phyloP scores from a whole-genome alignment of 2,329 filamentous ascomycete species.

The Ophiosphaerella herpotricha region DNA sequence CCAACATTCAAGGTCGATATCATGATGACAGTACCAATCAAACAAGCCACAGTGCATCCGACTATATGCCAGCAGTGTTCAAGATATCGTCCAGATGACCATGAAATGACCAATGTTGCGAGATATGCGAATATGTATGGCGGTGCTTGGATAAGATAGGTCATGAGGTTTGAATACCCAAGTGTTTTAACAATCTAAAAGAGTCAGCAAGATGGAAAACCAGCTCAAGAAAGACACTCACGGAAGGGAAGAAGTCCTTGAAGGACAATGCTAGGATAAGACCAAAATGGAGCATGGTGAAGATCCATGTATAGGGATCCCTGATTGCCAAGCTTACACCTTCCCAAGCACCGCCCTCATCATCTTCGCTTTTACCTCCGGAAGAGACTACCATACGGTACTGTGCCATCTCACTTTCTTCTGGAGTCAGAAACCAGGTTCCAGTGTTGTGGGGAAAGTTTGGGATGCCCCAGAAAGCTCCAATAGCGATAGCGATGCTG shows the following conservation, averaged over 20 bases:
- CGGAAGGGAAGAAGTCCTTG: slow-evolving; percentile 10
- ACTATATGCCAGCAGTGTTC: slow-evolving; percentile 38
- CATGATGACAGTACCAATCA: slow-evolving; percentile 25
- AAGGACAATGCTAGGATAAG: slow-evolving; percentile 32
- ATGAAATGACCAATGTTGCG: slow-evolving; percentile 25
- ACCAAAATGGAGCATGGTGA: slow-evolving; percentile 45
- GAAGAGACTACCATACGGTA: slow-evolving; percentile 29
- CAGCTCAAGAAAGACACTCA: no score
- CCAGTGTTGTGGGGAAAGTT: slow-evolving; percentile 19
- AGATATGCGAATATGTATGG: slow-evolving; percentile 43
- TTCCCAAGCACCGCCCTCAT: slow-evolving; percentile 41
- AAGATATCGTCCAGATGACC: slow-evolving; percentile 28
- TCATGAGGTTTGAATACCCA: slow-evolving; percentile 21
- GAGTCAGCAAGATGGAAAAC: no score
- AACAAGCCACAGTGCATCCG: slow-evolving; percentile 15
- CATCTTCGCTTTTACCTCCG: slow-evolving; percentile 43
- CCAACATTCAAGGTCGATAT: slow-evolving; percentile 34
- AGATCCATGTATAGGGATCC: slow-evolving; percentile 48
- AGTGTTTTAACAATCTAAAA: slow-evolving; percentile 21
- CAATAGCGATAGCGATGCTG: slow-evolving; percentile 9
- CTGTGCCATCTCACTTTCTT: slow-evolving; percentile 22
- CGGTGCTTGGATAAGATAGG: slow-evolving; percentile 49
- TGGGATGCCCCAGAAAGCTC: slow-evolving; percentile 46
- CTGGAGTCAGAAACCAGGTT: slow-evolving; percentile 4
- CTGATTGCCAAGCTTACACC: slow-evolving; percentile 41